Evolutionary conservation across 2,329 filamentous ascomycete genomes (phyloP), one percentile per base, ranked within the genome.

Genomic region (Zymoseptoria passerinii): DNA sequence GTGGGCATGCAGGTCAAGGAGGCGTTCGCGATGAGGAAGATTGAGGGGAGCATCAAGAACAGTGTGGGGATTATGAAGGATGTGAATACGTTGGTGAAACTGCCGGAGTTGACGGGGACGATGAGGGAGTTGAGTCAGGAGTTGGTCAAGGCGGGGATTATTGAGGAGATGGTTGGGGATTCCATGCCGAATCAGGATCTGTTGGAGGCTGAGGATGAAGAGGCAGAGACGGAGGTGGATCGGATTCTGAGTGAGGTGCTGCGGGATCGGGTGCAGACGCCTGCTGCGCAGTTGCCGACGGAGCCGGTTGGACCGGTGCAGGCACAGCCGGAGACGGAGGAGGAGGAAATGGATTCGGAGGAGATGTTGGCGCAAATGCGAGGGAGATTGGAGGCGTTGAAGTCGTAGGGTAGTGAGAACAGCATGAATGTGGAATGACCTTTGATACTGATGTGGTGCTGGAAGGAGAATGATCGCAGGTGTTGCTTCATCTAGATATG

Each of bases 1-100:
- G 92, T 99, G 50, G 87, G 92, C 75, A 95, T 97, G 91, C 94
- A 97, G 76, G 92, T 99, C 70, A 90, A 92, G 70, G 92, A 97
- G 77, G 92, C 94, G 1, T 97, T 97, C 74, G 89, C 90, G 1
- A 87, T 97, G 68, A 86, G 90, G 66, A 95, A 95, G 80, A 97
- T 99, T 63, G 92, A 97, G 76, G 92, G 92, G 51, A 91, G 87
- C 69, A 91, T 99, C 70, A 83, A 84, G 65, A 87, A 88, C 49
- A 90, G 86, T 67, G 92, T 92, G 8, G 88, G 89, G 50, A 92
- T 99, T 66, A 97, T 99, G 94, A 92, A 92, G 76, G 91, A 97
- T 72, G 90, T 99, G 60, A 97, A 97, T 74, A 83, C 81, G 16
- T 80, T 97, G 27, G 85, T 96, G 53, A 81, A 87, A 28, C 75